Evolutionary conservation across 257 asterid species (phyloP).

Genomic region (Solanum peruvianum): DNA sequence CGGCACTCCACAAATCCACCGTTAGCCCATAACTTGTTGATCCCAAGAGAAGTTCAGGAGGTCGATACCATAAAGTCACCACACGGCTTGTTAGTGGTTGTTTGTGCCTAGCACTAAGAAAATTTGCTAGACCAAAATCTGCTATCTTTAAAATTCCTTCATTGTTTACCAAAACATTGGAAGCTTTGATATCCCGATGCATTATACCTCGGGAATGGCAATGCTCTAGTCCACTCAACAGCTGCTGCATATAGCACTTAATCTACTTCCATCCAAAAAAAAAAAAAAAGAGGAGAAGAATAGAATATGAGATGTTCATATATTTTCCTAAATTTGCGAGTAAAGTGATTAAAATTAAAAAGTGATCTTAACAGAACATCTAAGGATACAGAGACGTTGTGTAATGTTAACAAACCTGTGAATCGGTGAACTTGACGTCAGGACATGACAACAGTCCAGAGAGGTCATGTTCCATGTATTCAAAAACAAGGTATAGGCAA

Average conservation of each 20-base stretch:
- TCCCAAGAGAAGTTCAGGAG: constrained; percentile 93
- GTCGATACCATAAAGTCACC: constrained; percentile 95
- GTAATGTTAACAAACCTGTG: constrained; percentile 44
- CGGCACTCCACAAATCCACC: constrained; percentile 92
- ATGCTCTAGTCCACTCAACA: constrained; percentile 67
- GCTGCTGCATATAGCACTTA: constrained; percentile 81
- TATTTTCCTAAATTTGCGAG: not conserved
- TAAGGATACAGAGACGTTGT: not conserved
- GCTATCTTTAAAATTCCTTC: constrained; percentile 75
- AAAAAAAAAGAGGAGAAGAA: not conserved
- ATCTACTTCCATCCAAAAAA: constrained; percentile 34
- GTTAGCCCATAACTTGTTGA: constrained; percentile 60
- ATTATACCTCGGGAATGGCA: constrained; percentile 78
- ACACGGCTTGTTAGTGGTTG: constrained; percentile 79
- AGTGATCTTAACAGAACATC: not conserved
- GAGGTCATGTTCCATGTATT: constrained; percentile 98
- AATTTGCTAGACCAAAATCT: constrained; percentile 91
- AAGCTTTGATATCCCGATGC: constrained; percentile 83
- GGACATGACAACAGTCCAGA: constrained; percentile 81
- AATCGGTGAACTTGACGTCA: constrained; percentile 70
- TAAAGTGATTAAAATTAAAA: not conserved
- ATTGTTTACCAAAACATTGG: constrained; percentile 76
- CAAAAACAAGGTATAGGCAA: constrained; percentile 80
- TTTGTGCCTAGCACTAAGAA: constrained; percentile 31
- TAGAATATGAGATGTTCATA: not conserved